Conservation (phyloP, 768 basidiomycete species). For the Boletus eberwhitei region DNA sequence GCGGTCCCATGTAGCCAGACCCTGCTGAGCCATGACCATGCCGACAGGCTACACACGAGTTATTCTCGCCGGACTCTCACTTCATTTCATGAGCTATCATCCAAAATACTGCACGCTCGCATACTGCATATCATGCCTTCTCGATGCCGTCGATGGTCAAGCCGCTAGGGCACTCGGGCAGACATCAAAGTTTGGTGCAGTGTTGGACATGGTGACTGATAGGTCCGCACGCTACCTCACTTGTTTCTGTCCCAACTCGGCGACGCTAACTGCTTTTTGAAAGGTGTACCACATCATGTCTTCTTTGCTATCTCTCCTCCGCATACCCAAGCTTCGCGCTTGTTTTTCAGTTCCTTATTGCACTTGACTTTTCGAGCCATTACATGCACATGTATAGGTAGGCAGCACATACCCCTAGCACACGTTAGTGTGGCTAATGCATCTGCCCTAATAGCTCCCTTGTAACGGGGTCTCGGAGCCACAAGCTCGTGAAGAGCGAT, state of each 20-base stretch:
- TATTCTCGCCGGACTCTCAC: constrained; percentile 81
- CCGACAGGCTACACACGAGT: constrained; percentile 82
- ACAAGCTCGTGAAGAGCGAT: constrained; percentile 89
- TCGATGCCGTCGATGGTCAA: constrained; percentile 94
- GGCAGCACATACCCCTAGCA: not conserved
- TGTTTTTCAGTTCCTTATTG: constrained; percentile 91
- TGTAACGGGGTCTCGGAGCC: constrained; percentile 89
- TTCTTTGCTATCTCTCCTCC: constrained; percentile 89
- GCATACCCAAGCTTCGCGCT: constrained; percentile 85
- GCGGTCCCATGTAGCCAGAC: not conserved
- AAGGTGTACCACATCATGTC: constrained; percentile 94
- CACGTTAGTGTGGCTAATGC: constrained; percentile 1
- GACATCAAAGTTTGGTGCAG: constrained; percentile 95
- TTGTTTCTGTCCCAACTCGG: not conserved
- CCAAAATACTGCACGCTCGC: constrained; percentile 88
- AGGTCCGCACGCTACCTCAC: constrained; percentile 50
- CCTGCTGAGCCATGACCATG: not conserved
- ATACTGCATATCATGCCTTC: constrained; percentile 85
- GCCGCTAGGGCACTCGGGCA: constrained; percentile 87
- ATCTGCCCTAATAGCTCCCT: constrained; percentile 62
- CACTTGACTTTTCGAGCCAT: constrained; percentile 96
- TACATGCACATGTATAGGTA: constrained; percentile 99
- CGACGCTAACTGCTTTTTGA: not conserved
- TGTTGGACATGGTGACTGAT: constrained; percentile 99
- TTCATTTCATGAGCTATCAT: constrained; percentile 93